Evolutionary conservation across 192 early-diverging fungal species (phyloP).

Genomic region (Backusella macrospora): DNA sequence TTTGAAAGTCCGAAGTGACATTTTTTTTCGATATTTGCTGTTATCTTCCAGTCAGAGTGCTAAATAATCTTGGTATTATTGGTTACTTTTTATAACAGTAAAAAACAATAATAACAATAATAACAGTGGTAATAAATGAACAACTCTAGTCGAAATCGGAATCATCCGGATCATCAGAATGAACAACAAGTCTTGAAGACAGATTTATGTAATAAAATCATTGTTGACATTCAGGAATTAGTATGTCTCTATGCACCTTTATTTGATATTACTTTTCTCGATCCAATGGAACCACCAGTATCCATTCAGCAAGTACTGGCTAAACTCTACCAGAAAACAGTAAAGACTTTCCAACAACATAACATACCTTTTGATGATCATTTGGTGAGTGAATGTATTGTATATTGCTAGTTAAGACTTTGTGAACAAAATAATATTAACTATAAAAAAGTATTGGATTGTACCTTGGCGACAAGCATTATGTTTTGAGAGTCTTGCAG

Average conservation of each 20-base stretch:
- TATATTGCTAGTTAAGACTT: neutral
- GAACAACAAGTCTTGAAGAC: conserved; percentile 30
- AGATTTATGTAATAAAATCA: conserved; percentile 26
- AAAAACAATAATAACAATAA: neutral
- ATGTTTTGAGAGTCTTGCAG: conserved; percentile 26
- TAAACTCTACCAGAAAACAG: conserved; percentile 27
- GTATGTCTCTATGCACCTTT: conserved; percentile 19
- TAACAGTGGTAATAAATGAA: neutral
- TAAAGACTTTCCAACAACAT: conserved; percentile 14
- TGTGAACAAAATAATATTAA: neutral
- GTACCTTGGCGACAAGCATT: conserved; percentile 38
- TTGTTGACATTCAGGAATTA: conserved; percentile 26
- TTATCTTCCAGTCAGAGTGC: no score
- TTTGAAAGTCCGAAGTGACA: no score
- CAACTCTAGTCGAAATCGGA: conserved; percentile 11
- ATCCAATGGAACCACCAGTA: neutral
- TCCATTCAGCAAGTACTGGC: conserved; percentile 8
- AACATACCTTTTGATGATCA: conserved; percentile 34
- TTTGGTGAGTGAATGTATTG: conserved; percentile 25
- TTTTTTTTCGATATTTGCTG: no score
- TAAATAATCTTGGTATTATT: neutral
- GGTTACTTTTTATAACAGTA: neutral
- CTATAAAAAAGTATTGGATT: conserved; percentile 29
- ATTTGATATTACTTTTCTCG: conserved; percentile 24
- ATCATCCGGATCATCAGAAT: conserved; percentile 27